A percentile compares a stretch with the other conserved stretches of the same genome.
Evolutionary conservation across 129 eudicot species (phyloP).

Genomic region (Lactuca saligna): DNA sequence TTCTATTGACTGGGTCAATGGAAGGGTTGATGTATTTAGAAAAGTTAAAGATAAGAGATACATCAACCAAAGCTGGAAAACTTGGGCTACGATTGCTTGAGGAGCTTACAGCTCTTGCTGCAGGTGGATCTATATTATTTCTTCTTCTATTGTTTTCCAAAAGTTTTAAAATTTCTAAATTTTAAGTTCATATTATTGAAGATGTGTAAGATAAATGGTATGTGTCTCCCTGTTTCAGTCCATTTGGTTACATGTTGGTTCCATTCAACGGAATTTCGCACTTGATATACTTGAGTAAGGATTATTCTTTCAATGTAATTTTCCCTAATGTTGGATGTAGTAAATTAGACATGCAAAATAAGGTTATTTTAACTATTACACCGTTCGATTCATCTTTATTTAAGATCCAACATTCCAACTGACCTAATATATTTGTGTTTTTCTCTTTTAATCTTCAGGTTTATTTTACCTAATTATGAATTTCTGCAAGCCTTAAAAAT

Average conservation of each 20-base stretch:
- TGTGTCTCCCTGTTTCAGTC: conserved; percentile 54
- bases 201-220: conserved; percentile 14
- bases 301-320: conserved; percentile 2
- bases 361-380: too few species aligned
- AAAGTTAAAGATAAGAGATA: conserved; percentile 61
- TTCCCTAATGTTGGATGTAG: too few species aligned
- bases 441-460: too few species aligned
- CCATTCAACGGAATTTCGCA: conserved; percentile 89
- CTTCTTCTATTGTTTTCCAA: conserved; percentile 26
- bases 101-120: conserved; percentile 99
- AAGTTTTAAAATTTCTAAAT: conserved; percentile 1
- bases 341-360: too few species aligned
- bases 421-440: too few species aligned
- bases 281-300: conserved; percentile 96
- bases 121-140: conserved; percentile 99
- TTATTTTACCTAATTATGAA: too few species aligned
- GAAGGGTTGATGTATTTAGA: conserved; percentile 52
- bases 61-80: conserved; percentile 69
- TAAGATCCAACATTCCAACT: too few species aligned
- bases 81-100: conserved; percentile 89
- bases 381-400: too few species aligned
- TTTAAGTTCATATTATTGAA: conserved; percentile 8
- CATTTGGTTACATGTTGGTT: conserved; percentile 69
- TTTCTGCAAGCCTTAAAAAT: too few species aligned
- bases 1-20: too few species aligned